These are phyloP conservation scores for Colletotrichum tabaci DNA, from an alignment of 2,329 filamentous ascomycete genomes.

Conservation along the genomic window DNA sequence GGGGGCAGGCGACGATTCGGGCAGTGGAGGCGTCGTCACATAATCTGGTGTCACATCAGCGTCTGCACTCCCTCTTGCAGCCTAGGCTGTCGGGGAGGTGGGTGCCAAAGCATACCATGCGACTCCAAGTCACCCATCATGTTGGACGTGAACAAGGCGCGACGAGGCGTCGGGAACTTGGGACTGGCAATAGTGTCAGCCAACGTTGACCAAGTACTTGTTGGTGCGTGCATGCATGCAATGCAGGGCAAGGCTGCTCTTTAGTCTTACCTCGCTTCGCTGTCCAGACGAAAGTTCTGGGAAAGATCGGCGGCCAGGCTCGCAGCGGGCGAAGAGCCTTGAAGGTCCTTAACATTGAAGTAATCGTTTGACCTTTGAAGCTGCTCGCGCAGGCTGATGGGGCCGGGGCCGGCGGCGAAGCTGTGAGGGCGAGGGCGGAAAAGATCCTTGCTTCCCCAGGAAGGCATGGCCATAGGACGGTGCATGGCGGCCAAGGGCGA, in stretches of 20 bases:
- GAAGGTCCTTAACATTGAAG: slow-evolving; percentile 83
- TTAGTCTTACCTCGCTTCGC: slow-evolving; percentile 78
- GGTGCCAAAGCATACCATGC: slow-evolving; percentile 67
- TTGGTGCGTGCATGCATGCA: slow-evolving; percentile 16
- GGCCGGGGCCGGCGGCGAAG: slow-evolving; percentile 70
- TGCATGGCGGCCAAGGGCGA: slow-evolving; percentile 96
- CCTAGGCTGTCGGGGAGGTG: slow-evolving; percentile 37
- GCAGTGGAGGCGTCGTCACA: slow-evolving; percentile 87
- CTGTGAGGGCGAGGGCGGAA: slow-evolving; percentile 66
- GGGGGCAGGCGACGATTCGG: slow-evolving; percentile 83
- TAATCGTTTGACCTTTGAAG: slow-evolving; percentile 79
- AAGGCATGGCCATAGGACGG: slow-evolving; percentile 73
- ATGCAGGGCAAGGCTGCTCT: too few relatives aligned
- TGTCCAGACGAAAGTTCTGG: slow-evolving; percentile 96
- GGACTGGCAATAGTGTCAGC: slow-evolving; percentile 69
- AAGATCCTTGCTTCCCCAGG: slow-evolving; percentile 71
- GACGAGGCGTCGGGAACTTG: slow-evolving; percentile 84
- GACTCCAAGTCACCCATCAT: slow-evolving; percentile 72
- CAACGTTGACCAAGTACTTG: neutral
- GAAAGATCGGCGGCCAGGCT: slow-evolving; percentile 95
- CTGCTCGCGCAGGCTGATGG: slow-evolving; percentile 86
- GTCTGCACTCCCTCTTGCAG: neutral
- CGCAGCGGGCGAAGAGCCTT: slow-evolving; percentile 90
- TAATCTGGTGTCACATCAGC: slow-evolving; percentile 67
- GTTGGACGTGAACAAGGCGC: slow-evolving; percentile 85